A percentile compares a stretch with the other conserved stretches of the same genome.
Evolutionary conservation across 2,329 filamentous ascomycete species (phyloP).

Genomic region (Hypoxylon sp.): DNA sequence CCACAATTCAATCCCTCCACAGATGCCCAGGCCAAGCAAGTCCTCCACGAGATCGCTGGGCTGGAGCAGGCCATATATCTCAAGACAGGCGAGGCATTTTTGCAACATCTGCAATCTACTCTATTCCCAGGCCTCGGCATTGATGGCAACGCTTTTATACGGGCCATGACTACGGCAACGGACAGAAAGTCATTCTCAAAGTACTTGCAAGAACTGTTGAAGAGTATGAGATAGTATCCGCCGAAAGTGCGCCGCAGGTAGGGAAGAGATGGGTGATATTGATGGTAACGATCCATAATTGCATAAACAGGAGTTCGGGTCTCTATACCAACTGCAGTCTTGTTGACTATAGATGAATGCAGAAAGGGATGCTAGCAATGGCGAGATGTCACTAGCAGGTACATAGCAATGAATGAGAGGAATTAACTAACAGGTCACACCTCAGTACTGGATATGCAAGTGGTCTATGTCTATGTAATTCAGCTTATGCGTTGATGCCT

Average conservation of each 20-base stretch:
- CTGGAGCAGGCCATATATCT: conserved; percentile 89
- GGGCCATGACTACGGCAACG: conserved; percentile 64
- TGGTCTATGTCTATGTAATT: too few relatives aligned
- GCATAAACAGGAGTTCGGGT: conserved; percentile 45
- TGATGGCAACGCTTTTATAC: conserved; percentile 67
- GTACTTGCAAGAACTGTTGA: conserved; percentile 69
- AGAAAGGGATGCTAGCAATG: conserved; percentile 31
- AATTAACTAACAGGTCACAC: too few relatives aligned
- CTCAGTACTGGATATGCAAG: too few relatives aligned
- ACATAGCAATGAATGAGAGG: conserved; percentile 14
- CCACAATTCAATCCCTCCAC: conserved; percentile 78
- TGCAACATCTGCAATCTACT: conserved; percentile 70
- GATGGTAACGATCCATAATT: conserved; percentile 34
- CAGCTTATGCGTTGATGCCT: too few relatives aligned
- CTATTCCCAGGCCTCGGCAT: conserved; percentile 73
- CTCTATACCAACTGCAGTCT: conserved; percentile 42
- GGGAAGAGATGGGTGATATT: conserved; percentile 9
- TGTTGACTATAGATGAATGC: conserved; percentile 40
- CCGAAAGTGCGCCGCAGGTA: neutral
- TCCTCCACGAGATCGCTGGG: conserved; percentile 85
- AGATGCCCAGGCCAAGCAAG: conserved; percentile 88
- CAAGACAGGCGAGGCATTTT: conserved; percentile 86
- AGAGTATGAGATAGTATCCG: conserved; percentile 45
- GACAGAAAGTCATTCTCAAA: conserved; percentile 70
- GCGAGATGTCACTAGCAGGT: conserved; percentile 14